Evolutionary conservation across 1,284 basidiomycete species (phyloP), one percentile per base, ranked within the genome.

Genomic region (Leucocoprinus gongylophorus): DNA sequence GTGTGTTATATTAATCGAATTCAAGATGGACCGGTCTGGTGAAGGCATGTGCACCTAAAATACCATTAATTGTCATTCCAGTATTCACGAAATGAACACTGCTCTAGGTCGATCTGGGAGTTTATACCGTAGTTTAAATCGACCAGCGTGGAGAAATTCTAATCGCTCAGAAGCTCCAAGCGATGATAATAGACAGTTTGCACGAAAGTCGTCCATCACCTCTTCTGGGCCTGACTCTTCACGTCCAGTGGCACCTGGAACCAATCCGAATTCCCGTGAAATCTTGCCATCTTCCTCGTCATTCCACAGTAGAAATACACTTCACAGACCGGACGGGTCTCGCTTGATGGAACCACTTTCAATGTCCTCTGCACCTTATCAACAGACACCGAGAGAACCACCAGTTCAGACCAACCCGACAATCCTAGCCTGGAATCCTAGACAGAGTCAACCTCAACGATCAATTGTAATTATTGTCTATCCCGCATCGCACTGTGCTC

Each of bases 161-260:
- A 20, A 30, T 12, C 30, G 13, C 10, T 9, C 2, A 15, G n/a
- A 5, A 2, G 35, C 9, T 18, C 20, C 39, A 35, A 42, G 40
- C 23, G 39, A 41, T 10, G 39, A 52, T 42, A 45, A 52, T 1
- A 52, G 50, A 28, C 50, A 37, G 29, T 35, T 42, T 39, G 8
- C 42, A 10, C 49, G 42, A 8, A 50, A 37, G 23, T 21, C 28
- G 29, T 29, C 18, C 13, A 39, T 17, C 17, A 15, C 49, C n/a
- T 39, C 42, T 26, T 32, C n/a, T 18, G n/a, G 23, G 12, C 21
- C 20, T 12, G 17, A 37, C 17, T 37, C 32, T 13, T 33, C 35
- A 26, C 23, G 23, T 8, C 17, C n/a, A 37, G 7, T 17, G n/a
- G 35, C 39, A 21, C 39, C 21, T 23, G 39, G 20, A 40, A 7